These are phyloP conservation scores for Apiospora saccharicola DNA, from an alignment of 2,329 filamentous ascomycete genomes.

Conservation along the genomic window DNA sequence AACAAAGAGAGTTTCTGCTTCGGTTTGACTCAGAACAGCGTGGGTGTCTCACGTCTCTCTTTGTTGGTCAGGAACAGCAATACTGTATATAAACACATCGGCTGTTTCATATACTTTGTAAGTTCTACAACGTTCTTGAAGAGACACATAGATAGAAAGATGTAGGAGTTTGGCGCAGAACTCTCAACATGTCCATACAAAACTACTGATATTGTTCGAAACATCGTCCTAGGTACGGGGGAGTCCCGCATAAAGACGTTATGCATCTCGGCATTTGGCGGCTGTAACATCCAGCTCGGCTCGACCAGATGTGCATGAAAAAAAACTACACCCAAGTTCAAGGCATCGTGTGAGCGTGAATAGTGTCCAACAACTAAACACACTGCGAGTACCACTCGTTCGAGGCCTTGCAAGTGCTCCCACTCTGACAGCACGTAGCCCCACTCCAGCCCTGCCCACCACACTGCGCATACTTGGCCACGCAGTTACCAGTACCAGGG, in stretches of 20 bases:
- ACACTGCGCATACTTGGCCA: conserved; percentile 6
- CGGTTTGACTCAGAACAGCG: not conserved
- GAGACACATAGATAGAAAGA: not conserved
- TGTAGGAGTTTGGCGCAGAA: fast-evolving
- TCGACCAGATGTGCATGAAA: too few relatives aligned
- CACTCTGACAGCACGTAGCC: conserved; percentile 20
- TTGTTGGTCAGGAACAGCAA: not conserved
- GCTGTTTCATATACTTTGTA: not conserved
- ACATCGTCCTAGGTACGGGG: not conserved
- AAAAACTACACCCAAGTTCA: not conserved
- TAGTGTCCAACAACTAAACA: not conserved
- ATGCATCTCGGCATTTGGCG: not conserved
- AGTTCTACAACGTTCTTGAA: too few relatives aligned
- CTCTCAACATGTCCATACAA: not conserved
- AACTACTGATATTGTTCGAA: not conserved
- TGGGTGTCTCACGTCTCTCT: not conserved
- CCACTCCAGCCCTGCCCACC: conserved; percentile 14
- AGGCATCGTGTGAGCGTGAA: not conserved
- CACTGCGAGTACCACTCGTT: conserved; percentile 20
- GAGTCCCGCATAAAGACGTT: not conserved
- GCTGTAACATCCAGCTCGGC: not conserved
- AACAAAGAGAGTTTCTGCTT: not conserved
- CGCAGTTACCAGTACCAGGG: not conserved
- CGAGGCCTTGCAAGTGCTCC: conserved; percentile 13
- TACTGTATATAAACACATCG: fast-evolving